Evolutionary conservation across 768 basidiomycete genomes (phyloP).

Genomic region (Leccinum incarnatum): DNA sequence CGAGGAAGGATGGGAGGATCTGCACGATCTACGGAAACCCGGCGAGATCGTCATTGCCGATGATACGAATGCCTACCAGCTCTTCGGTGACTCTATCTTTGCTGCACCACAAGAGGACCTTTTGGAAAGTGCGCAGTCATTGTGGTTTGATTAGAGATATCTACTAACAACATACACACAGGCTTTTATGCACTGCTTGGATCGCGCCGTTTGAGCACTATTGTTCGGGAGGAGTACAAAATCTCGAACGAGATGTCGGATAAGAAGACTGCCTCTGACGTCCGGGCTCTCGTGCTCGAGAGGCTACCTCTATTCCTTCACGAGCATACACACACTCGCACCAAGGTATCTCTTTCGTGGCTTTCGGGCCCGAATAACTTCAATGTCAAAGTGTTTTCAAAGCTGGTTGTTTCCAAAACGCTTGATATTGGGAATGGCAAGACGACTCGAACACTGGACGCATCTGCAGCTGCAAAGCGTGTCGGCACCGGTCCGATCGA

Average conservation of each 20-base stretch:
- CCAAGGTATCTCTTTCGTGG: conserved; percentile 64
- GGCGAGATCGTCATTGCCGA: conserved; percentile 80
- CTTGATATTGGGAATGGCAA: conserved; percentile 51
- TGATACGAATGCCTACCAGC: conserved; percentile 75
- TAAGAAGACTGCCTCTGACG: conserved; percentile 48
- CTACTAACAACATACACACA: conserved; percentile 21
- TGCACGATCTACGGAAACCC: conserved; percentile 70
- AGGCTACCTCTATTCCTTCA: conserved; percentile 88
- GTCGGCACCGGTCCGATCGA: conserved; percentile 60
- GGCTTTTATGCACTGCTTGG: conserved; percentile 79
- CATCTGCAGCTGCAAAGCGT: conserved; percentile 67
- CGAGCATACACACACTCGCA: conserved; percentile 72
- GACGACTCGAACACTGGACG: conserved; percentile 56
- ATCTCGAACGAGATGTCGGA: conserved; percentile 50
- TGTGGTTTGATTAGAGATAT: neutral
- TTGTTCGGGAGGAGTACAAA: conserved; percentile 78
- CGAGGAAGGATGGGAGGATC: conserved; percentile 72
- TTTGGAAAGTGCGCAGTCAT: conserved; percentile 60
- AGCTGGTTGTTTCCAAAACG: conserved; percentile 59
- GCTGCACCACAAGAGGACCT: conserved; percentile 87
- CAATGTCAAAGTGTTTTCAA: conserved; percentile 64
- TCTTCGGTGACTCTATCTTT: conserved; percentile 75
- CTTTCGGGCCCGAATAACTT: conserved; percentile 63
- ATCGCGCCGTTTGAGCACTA: conserved; percentile 63
- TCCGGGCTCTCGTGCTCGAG: conserved; percentile 68